These are phyloP conservation scores for Xylaria acuta DNA, from an alignment of 495 filamentous ascomycete species.

Conservation along the genomic window DNA sequence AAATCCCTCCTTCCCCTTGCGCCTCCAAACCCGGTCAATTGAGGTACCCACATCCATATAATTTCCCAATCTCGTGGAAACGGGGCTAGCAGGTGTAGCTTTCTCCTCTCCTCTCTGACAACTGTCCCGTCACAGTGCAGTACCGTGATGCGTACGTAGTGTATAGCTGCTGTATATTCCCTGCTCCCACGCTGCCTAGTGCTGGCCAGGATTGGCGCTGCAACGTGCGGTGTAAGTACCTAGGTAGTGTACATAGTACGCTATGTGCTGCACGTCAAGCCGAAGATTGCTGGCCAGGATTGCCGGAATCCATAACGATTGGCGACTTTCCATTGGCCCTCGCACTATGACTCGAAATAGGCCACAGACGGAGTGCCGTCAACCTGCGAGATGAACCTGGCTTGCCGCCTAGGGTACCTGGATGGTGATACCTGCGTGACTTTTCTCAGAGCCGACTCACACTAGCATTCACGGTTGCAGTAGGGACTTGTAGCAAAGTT, in stretches of 20 bases:
- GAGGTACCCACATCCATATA: not conserved
- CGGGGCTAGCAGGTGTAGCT: not conserved
- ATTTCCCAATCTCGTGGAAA: constrained; percentile 12
- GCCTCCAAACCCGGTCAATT: not conserved
- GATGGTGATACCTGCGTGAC: not conserved
- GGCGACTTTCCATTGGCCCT: not conserved
- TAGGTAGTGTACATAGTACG: not conserved
- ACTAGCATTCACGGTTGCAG: not conserved
- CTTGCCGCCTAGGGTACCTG: too few relatives aligned
- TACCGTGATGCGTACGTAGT: not conserved
- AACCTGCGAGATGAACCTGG: not conserved
- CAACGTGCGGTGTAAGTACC: not conserved
- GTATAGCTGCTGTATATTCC: not conserved
- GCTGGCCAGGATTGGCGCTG: not conserved
- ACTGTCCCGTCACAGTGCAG: not conserved
- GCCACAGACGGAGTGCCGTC: constrained; percentile 1
- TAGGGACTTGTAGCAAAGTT: not conserved
- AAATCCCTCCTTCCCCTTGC: not conserved
- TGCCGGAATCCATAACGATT: constrained; percentile 5
- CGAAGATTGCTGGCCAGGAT: not conserved
- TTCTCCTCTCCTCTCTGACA: not conserved
- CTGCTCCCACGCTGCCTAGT: not conserved
- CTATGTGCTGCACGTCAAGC: constrained; percentile 5
- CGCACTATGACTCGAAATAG: constrained; percentile 12
- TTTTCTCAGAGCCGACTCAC: constrained; percentile 3